Conservation (phyloP, 164 flowering plant species). For the Platanus orientalis region DNA sequence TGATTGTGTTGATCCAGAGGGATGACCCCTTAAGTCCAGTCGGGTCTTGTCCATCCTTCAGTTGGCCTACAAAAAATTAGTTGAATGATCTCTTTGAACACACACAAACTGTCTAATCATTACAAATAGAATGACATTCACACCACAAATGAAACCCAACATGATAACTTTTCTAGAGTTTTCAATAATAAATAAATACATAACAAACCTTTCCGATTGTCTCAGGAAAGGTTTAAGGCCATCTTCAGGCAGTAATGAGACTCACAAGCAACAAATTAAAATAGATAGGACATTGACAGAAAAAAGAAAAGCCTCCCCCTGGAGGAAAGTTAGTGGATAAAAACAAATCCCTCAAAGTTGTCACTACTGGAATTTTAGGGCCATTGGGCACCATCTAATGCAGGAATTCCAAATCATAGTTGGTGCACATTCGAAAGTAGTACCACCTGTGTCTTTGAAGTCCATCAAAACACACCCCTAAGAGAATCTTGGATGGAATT, state of each 20-base stretch:
- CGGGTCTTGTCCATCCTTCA: slow-evolving; percentile 46
- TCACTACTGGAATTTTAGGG: no score
- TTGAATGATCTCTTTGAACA: slow-evolving; percentile 7
- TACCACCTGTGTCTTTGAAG: no score
- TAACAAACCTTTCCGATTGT: no score
- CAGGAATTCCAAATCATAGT: no score
- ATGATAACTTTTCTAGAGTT: no score
- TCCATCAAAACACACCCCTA: no score
- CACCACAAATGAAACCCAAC: not conserved
- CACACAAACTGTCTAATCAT: not conserved
- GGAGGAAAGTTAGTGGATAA: no score
- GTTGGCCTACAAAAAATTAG: slow-evolving; percentile 30
- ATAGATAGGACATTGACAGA: not conserved
- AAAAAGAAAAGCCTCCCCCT: not conserved
- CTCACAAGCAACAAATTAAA: not conserved
- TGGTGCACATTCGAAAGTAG: not conserved
- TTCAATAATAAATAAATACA: no score
- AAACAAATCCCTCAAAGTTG: no score
- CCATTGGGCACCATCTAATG: no score
- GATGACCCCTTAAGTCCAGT: slow-evolving; percentile 46
- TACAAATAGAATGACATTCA: not conserved
- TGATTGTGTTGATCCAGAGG: slow-evolving; percentile 68
- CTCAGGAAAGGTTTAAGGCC: not conserved
- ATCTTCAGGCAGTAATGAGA: not conserved
- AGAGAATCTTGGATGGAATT: no score